Base-by-base conservation (phyloP, 768 basidiomycete species). In the Sporobolomyces pararoseus region DNA sequence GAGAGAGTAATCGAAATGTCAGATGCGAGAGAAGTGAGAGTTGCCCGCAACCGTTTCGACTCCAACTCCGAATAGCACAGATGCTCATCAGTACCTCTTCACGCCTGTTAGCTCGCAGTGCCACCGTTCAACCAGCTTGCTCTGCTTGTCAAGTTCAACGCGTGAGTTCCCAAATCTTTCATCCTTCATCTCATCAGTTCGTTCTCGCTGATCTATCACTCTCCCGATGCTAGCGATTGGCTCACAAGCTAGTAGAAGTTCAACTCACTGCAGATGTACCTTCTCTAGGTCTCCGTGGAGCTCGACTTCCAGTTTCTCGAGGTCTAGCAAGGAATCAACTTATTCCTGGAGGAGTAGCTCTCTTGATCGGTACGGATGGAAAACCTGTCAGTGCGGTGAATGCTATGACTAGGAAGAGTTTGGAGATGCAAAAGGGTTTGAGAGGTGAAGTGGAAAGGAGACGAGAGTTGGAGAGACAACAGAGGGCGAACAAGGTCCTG, bases 171-270 rank as follows among this genome's bases (percentile, higher is more conserved):
- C 5, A 10, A 9, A n/a, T n/a, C 57, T 23, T 25, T 58, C 37
- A 4, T 25, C 23, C 3, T 6, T 23, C 37, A 34, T 54, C 21
- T 37, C 35, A 17, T 47, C 7, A 31, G n/a, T n/a, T n/a, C n/a
- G n/a, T n/a, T n/a, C n/a, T 49, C 47, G 14, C 4, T 3, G 12
- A 6, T 39, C 6, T 29, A 9, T 5, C 17, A 13, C 44, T 6
- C 42, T 17, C 46, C 25, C 7, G 32, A 23, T 4, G 1, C 19
- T 44, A 70, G 69, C 69, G 69, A 31, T 62, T 25, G n/a, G 60
- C 70, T 5, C 65, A 66, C 63, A 68, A 68, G 63, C 71, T 72
- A 50, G 66, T 72, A 52, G 59, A 68, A 21, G 59, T 72, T 42
- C 39, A 72, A 53, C 53, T 72, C 7, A 29, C 19, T 3, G 16